phyloP scores from a whole-genome alignment of 2,329 filamentous ascomycete genomes.

The Trichophyton schoenleinii region DNA sequence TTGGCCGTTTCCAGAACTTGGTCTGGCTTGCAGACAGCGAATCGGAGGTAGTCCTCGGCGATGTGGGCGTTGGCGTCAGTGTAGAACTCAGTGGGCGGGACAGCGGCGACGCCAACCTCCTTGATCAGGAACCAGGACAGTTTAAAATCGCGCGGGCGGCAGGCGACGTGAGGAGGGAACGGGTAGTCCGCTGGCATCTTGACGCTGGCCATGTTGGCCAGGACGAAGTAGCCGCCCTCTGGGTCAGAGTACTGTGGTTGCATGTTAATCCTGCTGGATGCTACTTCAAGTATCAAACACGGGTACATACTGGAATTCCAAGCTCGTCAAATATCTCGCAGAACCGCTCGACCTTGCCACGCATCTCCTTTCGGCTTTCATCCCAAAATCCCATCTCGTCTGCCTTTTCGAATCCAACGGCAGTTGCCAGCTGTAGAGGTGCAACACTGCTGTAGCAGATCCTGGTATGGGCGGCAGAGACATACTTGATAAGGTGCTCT shows the following conservation, averaged over 20 bases:
- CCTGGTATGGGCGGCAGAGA: conserved; percentile 80
- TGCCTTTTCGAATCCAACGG: conserved; percentile 86
- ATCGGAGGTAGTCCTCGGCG: conserved; percentile 85
- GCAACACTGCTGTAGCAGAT: conserved; percentile 94
- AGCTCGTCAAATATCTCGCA: conserved; percentile 69
- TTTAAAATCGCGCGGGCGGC: conserved; percentile 82
- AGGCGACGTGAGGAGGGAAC: conserved; percentile 80
- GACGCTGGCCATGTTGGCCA: conserved; percentile 85
- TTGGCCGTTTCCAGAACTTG: conserved; percentile 69
- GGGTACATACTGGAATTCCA: conserved; percentile 43
- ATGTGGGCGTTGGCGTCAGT: conserved; percentile 71
- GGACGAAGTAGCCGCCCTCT: conserved; percentile 93
- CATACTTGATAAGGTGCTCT: conserved; percentile 77
- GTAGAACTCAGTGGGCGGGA: conserved; percentile 95
- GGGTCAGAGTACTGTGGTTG: conserved; percentile 60
- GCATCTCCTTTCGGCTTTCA: conserved; percentile 71
- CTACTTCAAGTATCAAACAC: too few species aligned
- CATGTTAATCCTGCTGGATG: background rate
- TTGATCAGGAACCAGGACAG: conserved; percentile 94
- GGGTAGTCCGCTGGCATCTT: conserved; percentile 70
- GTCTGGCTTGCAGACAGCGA: conserved; percentile 93
- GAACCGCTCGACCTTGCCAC: conserved; percentile 74
- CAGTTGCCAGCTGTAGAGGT: conserved; percentile 85
- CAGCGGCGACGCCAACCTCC: conserved; percentile 88
- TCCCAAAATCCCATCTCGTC: conserved; percentile 81